phyloP scores from a whole-genome alignment of 2,329 filamentous ascomycete species.

The Fusarium lateritium region DNA sequence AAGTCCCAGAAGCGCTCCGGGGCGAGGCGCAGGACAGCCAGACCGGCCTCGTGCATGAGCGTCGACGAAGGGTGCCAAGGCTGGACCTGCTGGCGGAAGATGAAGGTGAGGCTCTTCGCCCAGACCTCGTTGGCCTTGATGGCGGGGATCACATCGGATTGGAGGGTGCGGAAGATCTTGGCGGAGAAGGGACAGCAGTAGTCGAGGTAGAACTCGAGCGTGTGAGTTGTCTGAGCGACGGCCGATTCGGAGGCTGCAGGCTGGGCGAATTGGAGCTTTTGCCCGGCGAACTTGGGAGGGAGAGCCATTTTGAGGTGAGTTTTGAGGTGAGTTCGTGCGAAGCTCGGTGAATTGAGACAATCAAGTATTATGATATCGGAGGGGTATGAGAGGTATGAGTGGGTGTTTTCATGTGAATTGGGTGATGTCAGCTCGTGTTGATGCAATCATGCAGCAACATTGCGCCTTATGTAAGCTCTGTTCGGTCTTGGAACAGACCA shows the following conservation, averaged over 20 bases:
- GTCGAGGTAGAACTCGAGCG: slow-evolving; percentile 81
- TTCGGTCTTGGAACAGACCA: neutral
- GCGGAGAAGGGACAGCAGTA: slow-evolving; percentile 87
- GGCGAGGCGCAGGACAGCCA: slow-evolving; percentile 81
- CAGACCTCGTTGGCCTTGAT: slow-evolving; percentile 73
- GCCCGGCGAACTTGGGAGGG: slow-evolving; percentile 82
- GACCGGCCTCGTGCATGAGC: slow-evolving; percentile 84
- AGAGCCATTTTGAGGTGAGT: slow-evolving; percentile 73
- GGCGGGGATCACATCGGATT: slow-evolving; percentile 73
- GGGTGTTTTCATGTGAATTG: slow-evolving; percentile 15
- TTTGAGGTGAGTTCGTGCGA: neutral
- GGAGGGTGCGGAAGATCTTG: slow-evolving; percentile 82
- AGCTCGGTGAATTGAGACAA: neutral
- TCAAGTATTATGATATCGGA: neutral
- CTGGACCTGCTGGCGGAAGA: slow-evolving; percentile 94
- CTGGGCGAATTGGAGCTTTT: slow-evolving; percentile 70
- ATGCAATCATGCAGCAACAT: slow-evolving; percentile 28
- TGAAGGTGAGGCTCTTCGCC: slow-evolving; percentile 74
- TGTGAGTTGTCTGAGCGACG: slow-evolving; percentile 66
- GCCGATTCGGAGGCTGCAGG: slow-evolving; percentile 53
- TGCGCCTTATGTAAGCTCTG: slow-evolving; percentile 37
- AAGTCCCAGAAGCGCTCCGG: slow-evolving; percentile 86
- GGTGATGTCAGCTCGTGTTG: slow-evolving; percentile 34
- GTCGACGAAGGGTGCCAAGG: slow-evolving; percentile 94
- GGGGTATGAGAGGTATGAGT: neutral